These are phyloP conservation scores for Solanum hybrid DNA, from an alignment of 305 asterid species.

Conservation along the genomic window DNA sequence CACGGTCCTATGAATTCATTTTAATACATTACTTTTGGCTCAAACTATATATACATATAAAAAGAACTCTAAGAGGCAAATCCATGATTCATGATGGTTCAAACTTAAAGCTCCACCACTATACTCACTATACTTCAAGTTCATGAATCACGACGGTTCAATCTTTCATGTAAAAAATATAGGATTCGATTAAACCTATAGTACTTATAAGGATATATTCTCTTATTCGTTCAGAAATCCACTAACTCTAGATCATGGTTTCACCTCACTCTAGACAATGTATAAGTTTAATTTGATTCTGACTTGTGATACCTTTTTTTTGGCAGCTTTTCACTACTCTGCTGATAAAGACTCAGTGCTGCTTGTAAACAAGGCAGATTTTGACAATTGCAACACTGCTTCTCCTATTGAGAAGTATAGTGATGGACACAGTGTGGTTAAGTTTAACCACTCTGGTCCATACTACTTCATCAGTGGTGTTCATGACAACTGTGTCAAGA, in stretches of 20 bases:
- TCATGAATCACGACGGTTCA: background rate
- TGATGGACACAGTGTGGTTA: conserved; percentile 56
- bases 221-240: background rate
- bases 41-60: background rate
- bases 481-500: conserved; percentile 55
- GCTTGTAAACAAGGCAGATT: conserved; percentile 54
- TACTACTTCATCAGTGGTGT: conserved; percentile 79
- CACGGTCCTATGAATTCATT: background rate
- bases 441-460: conserved; percentile 58
- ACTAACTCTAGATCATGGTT: background rate
- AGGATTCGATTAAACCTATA: background rate
- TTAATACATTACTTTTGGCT: background rate
- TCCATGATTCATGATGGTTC: background rate
- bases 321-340: conserved; percentile 58
- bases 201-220: background rate
- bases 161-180: background rate
- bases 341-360: conserved; percentile 62
- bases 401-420: conserved; percentile 40
- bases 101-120: background rate
- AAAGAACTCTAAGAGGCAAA: background rate
- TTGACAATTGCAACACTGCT: conserved; percentile 47
- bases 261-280: background rate
- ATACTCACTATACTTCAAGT: background rate
- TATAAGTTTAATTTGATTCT: background rate
- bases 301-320: background rate